Evolutionary conservation across 1,284 basidiomycete genomes (phyloP).

Genomic region (Trametes versicolor): DNA sequence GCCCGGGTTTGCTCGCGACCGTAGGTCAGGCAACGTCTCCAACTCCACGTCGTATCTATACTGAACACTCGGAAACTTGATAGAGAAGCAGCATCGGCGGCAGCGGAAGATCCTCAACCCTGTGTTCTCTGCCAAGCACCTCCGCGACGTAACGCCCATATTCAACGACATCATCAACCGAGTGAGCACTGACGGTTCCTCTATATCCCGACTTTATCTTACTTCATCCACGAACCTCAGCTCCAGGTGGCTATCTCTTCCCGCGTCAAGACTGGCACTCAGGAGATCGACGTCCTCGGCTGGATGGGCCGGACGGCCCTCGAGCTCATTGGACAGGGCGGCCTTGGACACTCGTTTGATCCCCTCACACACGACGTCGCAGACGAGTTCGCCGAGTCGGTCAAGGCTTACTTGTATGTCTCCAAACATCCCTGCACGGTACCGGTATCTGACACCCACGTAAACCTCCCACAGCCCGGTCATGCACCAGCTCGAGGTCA

Average conservation of each 20-base stretch:
- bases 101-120: conserved; percentile 26
- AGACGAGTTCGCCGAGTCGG: conserved; percentile 36
- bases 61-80: neutral
- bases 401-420: conserved; percentile 34
- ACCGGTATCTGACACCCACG: no score
- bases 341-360: conserved; percentile 51
- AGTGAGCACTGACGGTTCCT: neutral
- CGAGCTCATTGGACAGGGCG: conserved; percentile 52
- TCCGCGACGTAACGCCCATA: conserved; percentile 17
- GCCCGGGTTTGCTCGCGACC: conserved; percentile 35
- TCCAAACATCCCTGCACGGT: neutral
- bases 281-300: conserved; percentile 47
- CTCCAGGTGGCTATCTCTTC: conserved; percentile 36
- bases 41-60: neutral
- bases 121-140: conserved; percentile 19
- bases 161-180: conserved; percentile 15
- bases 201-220: neutral
- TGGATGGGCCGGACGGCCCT: conserved; percentile 50
- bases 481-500: conserved; percentile 1
- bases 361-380: conserved; percentile 42
- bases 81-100: conserved; percentile 17
- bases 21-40: conserved; percentile 11
- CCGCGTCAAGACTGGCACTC: conserved; percentile 30
- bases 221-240: conserved; percentile 12
- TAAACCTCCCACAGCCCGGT: conserved; percentile 1